Percentiles rank a stretch among this genome's conserved stretches.
Conservation (phyloP, 2,329 filamentous ascomycete species). For the Clonostachys rhizophaga region DNA sequence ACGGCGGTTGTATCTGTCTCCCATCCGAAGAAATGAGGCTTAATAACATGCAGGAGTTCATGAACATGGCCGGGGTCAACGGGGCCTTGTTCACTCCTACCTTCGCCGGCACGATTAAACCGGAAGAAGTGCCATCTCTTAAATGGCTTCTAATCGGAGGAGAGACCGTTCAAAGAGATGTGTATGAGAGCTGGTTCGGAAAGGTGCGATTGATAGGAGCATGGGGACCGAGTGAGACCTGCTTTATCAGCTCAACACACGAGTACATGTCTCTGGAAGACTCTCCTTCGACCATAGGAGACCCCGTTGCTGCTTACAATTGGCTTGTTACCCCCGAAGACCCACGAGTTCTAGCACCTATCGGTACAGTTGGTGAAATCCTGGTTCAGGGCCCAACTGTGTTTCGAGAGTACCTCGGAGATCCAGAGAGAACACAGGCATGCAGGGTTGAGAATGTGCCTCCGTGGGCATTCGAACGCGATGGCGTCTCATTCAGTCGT, state of each 20-base stretch:
- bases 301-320: background rate
- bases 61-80: background rate
- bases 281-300: background rate
- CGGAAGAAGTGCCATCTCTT: background rate
- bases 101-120: background rate
- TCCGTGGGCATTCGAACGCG: background rate
- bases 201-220: constrained; percentile 1
- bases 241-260: background rate
- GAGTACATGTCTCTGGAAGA: background rate
- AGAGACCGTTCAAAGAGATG: constrained; percentile 6
- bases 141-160: constrained; percentile 4
- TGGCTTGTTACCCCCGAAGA: constrained; percentile 2
- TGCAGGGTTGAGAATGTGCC: background rate
- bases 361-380: constrained; percentile 22
- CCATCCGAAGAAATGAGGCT: constrained; percentile 20
- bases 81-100: constrained; percentile 1
- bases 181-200: constrained; percentile 8
- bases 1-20: constrained; percentile 31
- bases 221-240: constrained; percentile 11
- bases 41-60: background rate
- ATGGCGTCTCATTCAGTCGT: constrained; percentile 17
- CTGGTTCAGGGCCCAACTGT: constrained; percentile 33
- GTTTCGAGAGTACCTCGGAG: constrained; percentile 41
- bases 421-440: constrained; percentile 22
- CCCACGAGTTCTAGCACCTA: background rate